Base-by-base conservation (phyloP, 371 early-diverging fungal species). In the Syncephalis fuscata region DNA sequence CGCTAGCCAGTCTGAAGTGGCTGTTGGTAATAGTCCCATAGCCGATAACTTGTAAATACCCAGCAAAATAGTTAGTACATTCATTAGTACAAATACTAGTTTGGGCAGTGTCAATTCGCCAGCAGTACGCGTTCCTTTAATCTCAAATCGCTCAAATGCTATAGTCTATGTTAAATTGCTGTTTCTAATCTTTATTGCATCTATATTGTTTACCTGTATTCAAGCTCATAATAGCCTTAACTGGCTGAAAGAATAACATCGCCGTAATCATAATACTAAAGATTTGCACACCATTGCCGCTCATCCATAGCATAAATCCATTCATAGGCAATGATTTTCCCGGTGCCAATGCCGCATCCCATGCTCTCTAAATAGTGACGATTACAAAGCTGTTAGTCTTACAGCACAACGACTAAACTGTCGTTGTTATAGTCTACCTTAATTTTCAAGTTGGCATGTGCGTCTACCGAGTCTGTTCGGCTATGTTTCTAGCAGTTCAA, bases 271-370 rank as follows among this genome's bases (percentile, higher is more conserved):
- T 77, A 27, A 98, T 88, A 38, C 82, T 81, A 53, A 92, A 98
- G 46, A 96, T 93, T 53, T 94, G 92, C 36, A 98, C 85, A 50
- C 80, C 62, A 56, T 82, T 91, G 42, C 98, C 98, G 16, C 84
- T 81, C 98, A 98, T 98, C 70, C 86, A 96, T 39, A 94, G 73
- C 98, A 98, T 98, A 63, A 98, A 79, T 20, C 75, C 88, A 51
- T 92, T 92, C 95, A 94, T 95, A 0, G 95, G 93, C 23, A 93
- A 78, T 41, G 80, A 80, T 58, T 94, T 95, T 44, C 80, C 90
- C 11, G 90, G 87, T 0, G 77, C 79, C 51, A 88, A 68, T 1
- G 97, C 92, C n/a, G 80, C 73, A 59, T 96, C 94, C 92, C 91
- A 93, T 17, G 93, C 94, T 80, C 91, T 87, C 82, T 90, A 48